These are phyloP conservation scores for Cytospora mali DNA, from an alignment of 2,329 filamentous ascomycete species.

Conservation along the genomic window DNA sequence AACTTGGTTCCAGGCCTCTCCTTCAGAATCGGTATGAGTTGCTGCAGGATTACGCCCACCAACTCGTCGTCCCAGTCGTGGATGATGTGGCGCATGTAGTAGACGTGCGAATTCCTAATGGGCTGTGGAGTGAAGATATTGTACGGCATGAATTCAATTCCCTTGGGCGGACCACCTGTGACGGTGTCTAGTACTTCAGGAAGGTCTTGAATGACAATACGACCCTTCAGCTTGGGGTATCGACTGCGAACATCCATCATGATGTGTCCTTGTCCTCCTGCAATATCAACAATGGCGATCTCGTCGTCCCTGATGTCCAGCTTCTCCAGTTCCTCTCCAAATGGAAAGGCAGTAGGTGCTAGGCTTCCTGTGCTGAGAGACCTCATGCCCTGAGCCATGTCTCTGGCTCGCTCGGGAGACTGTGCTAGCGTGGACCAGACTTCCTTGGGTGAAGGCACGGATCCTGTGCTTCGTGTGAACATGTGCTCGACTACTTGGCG, in stretches of 20 bases:
- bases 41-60: neutral
- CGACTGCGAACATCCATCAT: slow-evolving; percentile 1
- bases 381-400: slow-evolving; percentile 18
- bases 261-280: slow-evolving; percentile 14
- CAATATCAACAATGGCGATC: slow-evolving; percentile 13
- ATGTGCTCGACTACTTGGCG: neutral
- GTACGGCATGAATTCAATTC: slow-evolving; percentile 7
- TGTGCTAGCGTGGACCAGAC: neutral
- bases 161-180: neutral
- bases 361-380: slow-evolving; percentile 5
- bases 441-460: neutral
- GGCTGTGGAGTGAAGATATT: slow-evolving; percentile 12
- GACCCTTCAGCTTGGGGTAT: slow-evolving; percentile 1
- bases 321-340: slow-evolving; percentile 2
- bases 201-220: slow-evolving; percentile 9
- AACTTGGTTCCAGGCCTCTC: slow-evolving; percentile 3
- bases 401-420: neutral
- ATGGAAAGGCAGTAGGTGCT: slow-evolving; percentile 10
- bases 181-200: slow-evolving; percentile 5
- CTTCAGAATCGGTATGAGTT: slow-evolving; percentile 2
- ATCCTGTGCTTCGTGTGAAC: neutral
- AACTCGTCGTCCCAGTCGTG: slow-evolving; percentile 14
- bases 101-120: neutral
- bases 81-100: slow-evolving; percentile 10
- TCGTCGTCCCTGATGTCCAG: slow-evolving; percentile 4